These are phyloP conservation scores for Cystobasidiopsis lactophilus DNA, from an alignment of 768 basidiomycete genomes.

Conservation along the genomic window DNA sequence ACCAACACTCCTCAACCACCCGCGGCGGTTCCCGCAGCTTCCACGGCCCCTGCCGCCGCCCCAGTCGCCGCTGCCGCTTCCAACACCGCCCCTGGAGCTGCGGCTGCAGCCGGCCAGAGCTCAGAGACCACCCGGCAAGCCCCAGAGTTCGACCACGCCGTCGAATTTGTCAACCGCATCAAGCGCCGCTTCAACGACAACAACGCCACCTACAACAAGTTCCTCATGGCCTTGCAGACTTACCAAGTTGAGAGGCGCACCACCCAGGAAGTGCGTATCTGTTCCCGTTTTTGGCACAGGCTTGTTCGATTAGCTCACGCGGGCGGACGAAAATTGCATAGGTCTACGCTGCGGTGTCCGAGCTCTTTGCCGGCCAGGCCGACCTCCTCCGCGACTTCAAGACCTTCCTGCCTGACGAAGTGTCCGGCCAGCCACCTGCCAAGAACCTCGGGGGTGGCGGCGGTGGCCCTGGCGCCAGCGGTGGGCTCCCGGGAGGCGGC, in stretches of 20 bases:
- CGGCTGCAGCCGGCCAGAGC: background rate
- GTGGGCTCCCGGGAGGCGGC: no score
- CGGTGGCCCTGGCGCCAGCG: no score
- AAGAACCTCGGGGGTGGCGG: no score
- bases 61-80: conserved; percentile 3
- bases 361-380: conserved; percentile 17
- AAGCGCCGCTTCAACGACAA: conserved; percentile 62
- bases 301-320: background rate
- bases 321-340: conserved; percentile 17
- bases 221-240: conserved; percentile 30
- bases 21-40: background rate
- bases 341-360: conserved; percentile 20
- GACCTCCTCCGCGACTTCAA: conserved; percentile 22
- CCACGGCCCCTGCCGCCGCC: conserved; percentile 7
- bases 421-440: no score
- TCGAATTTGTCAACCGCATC: conserved; percentile 95
- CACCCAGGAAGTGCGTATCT: conserved; percentile 32
- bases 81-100: background rate
- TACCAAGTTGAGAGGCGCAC: conserved; percentile 36
- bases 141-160: conserved; percentile 42
- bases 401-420: conserved; percentile 20
- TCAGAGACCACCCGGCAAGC: background rate
- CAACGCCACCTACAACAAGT: conserved; percentile 46
- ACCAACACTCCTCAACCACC: background rate
- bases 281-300: conserved; percentile 2